Percentiles rank a stretch among this genome's conserved stretches.
Conservation (phyloP, 257 asterid genomes). For the Phtheirospermum japonicum region DNA sequence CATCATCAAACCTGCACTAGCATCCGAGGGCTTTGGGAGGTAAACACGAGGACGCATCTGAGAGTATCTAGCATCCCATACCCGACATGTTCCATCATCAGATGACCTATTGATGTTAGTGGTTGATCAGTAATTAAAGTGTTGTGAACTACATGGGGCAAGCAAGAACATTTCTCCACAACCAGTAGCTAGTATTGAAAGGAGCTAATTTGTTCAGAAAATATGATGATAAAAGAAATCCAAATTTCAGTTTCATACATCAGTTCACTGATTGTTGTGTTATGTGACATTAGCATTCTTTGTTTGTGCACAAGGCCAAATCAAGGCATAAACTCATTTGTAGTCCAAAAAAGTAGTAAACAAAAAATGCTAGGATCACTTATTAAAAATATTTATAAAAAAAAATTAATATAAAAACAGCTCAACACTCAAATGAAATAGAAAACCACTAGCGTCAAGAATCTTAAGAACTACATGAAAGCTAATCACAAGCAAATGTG, state of each 20-base stretch:
- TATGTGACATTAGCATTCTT: conserved; percentile 2
- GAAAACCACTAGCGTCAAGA: neutral
- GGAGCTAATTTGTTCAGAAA: neutral
- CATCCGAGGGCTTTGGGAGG: conserved; percentile 67
- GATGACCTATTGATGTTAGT: conserved; percentile 66
- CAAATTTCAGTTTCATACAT: neutral
- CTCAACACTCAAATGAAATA: conserved; percentile 7
- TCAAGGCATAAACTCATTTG: conserved; percentile 3
- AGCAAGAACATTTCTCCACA: conserved; percentile 11
- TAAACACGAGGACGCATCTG: conserved; percentile 73
- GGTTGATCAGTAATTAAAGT: conserved; percentile 14
- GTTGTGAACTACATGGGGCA: conserved; percentile 1
- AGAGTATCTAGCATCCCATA: conserved; percentile 94
- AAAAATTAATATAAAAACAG: no score
- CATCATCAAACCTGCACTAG: conserved; percentile 52
- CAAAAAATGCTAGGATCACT: no score
- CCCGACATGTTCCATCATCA: conserved; percentile 94
- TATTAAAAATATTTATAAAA: no score
- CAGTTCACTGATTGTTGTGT: conserved; percentile 11
- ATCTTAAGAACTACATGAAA: conserved; percentile 7
- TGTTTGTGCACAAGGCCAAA: conserved; percentile 5
- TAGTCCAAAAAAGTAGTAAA: no score
- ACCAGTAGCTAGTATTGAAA: conserved; percentile 18
- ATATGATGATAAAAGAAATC: conserved; percentile 1
- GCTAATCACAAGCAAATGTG: conserved; percentile 10